A percentile compares a stretch with the other conserved stretches of the same genome.
Evolutionary conservation across 352 stramenopile species (phyloP).

Genomic region (Phytophthora boehmeriae): DNA sequence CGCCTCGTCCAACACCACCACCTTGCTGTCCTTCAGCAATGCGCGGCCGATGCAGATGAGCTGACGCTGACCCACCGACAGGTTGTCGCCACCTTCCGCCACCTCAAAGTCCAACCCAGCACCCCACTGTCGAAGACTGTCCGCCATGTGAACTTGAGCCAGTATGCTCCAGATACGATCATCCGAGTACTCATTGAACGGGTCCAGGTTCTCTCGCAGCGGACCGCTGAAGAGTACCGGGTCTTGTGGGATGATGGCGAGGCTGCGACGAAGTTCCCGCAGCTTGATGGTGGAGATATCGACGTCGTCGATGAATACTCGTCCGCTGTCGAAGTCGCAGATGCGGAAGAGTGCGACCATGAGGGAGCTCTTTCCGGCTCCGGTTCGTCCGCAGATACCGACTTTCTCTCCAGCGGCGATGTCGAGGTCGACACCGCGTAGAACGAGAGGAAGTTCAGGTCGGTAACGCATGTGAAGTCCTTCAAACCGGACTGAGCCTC

Average conservation of each 20-base stretch:
- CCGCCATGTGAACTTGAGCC: conserved; percentile 52
- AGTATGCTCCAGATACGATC: conserved; percentile 59
- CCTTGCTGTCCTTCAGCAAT: conserved; percentile 34
- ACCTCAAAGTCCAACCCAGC: conserved; percentile 79
- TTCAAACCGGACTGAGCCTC: conserved; percentile 25
- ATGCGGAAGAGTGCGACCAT: conserved; percentile 28
- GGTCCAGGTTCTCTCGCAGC: conserved; percentile 90
- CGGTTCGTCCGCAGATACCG: conserved; percentile 21
- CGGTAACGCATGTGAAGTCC: conserved; percentile 36
- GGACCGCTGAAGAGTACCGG: conserved; percentile 86
- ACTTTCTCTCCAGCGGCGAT: conserved; percentile 12
- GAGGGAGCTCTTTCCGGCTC: conserved; percentile 40
- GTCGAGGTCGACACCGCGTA: conserved; percentile 25
- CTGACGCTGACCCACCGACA: conserved; percentile 43
- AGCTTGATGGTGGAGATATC: conserved; percentile 52
- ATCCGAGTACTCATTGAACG: conserved; percentile 76
- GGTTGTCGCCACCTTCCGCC: conserved; percentile 90
- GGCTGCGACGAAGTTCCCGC: conserved; percentile 27
- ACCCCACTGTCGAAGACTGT: conserved; percentile 63
- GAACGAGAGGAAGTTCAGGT: conserved; percentile 35
- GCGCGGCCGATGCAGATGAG: conserved; percentile 93
- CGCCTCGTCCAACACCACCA: conserved; percentile 93
- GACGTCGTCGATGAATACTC: conserved; percentile 85
- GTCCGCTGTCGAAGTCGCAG: conserved; percentile 43
- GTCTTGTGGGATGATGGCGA: conserved; percentile 29